Percentiles rank a stretch among this genome's conserved stretches.
Conservation (phyloP, 208 protist genomes). For the Jaenimonas drosophilae region DNA sequence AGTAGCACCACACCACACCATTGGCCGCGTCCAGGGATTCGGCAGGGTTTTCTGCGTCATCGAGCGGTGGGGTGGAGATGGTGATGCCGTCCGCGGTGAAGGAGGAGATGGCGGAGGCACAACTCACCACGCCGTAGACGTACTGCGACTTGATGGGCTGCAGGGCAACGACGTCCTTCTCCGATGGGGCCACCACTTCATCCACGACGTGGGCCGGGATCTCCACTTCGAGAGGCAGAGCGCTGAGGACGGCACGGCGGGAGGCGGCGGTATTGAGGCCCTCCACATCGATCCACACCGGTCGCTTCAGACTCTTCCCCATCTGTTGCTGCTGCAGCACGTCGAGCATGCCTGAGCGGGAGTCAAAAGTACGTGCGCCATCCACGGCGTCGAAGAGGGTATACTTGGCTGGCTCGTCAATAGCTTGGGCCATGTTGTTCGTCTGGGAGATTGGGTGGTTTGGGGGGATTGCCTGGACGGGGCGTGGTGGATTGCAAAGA, state of each 20-base stretch:
- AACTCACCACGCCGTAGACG: constrained; percentile 45
- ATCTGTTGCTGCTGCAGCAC: no score
- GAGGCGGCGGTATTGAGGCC: constrained; percentile 16
- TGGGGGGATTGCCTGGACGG: no score
- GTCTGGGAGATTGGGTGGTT: no score
- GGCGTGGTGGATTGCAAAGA: no score
- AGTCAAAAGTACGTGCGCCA: constrained; percentile 4
- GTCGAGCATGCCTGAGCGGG: no score
- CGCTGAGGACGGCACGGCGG: constrained; percentile 16
- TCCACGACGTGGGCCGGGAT: constrained; percentile 33
- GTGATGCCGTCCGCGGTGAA: constrained; percentile 7
- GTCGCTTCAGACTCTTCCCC: no score
- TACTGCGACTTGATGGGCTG: constrained; percentile 30
- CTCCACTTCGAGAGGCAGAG: constrained; percentile 18
- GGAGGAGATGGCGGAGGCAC: constrained; percentile 12
- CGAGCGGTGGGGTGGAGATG: constrained; percentile 1
- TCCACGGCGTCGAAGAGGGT: constrained; percentile 4
- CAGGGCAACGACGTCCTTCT: constrained; percentile 57
- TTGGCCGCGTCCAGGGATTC: constrained; percentile 14
- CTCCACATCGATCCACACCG: constrained; percentile 58
- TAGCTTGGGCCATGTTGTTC: no score
- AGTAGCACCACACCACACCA: constrained; percentile 37
- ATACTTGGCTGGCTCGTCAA: background rate
- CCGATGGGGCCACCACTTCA: constrained; percentile 29
- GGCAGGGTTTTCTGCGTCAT: background rate